Percentiles rank a stretch among this genome's conserved stretches.
These are phyloP conservation scores for Chlorella variabilis DNA, from an alignment of 163 green algal genomes.

Conservation along the genomic window DNA sequence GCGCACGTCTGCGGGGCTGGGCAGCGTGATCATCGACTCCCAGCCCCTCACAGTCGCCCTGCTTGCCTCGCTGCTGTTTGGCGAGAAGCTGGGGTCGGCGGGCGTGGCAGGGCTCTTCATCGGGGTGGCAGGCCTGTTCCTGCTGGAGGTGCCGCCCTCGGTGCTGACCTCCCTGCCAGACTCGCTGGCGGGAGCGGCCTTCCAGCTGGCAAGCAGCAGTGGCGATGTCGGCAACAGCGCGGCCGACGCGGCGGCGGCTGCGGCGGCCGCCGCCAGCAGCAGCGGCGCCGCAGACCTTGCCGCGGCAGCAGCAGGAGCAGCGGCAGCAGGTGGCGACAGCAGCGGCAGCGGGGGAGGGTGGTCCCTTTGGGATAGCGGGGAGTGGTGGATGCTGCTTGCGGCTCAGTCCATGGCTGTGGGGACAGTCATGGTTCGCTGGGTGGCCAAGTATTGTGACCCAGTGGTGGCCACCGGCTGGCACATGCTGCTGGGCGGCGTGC, in stretches of 20 bases:
- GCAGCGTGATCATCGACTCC: conserved; percentile 98
- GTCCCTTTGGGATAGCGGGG: conserved; percentile 77
- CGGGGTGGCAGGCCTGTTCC: conserved; percentile 77
- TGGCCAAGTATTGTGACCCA: conserved; percentile 83
- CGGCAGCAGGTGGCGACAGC: not conserved
- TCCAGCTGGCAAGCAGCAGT: conserved; percentile 5
- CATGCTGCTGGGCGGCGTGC: conserved; percentile 89
- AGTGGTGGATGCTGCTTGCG: conserved; percentile 92
- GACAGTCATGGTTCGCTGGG: conserved; percentile 85
- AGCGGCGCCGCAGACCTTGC: not conserved
- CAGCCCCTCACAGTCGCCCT: conserved; percentile 92
- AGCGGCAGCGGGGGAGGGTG: conserved; percentile 36
- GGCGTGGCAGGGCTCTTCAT: conserved; percentile 66
- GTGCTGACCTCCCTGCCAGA: conserved; percentile 32
- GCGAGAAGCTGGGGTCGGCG: conserved; percentile 65
- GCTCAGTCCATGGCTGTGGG: conserved; percentile 93
- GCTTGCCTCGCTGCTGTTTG: conserved; percentile 85
- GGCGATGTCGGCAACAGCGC: not conserved
- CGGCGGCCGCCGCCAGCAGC: not conserved
- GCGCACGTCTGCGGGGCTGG: conserved; percentile 89
- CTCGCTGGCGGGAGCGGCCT: conserved; percentile 2
- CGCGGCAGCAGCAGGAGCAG: not conserved
- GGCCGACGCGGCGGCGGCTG: not conserved
- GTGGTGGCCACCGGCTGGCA: conserved; percentile 89
- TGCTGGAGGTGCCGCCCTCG: conserved; percentile 81